Evolutionary conservation across 768 basidiomycete species (phyloP), one percentile per base, ranked within the genome.

Genomic region (Lactarius vividus): DNA sequence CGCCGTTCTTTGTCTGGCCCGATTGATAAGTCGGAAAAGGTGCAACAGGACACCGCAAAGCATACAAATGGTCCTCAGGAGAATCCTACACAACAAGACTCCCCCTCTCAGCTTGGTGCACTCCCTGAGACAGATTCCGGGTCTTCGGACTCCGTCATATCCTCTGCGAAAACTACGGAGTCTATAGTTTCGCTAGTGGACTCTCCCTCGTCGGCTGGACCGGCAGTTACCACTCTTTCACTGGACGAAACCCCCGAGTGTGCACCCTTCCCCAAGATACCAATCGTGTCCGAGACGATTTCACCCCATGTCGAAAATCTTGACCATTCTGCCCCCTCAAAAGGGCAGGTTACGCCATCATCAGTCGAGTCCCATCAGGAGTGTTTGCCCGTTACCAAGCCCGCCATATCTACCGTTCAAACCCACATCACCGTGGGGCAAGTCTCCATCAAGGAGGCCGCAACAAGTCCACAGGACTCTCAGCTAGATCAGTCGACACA

Each of bases 341-440:
- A 56, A 33, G 49, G 5, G 26, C 39, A 39, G 42, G 26, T 13
- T 23, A 54, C 61, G n/a, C 61, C 61, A n/a, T n/a, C 61, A 20
- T 11, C 26, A 15, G 29, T 62, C n/a, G 52, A 44, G 33, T 23
- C 42, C 10, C 39, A 44, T 33, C 65, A 62, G 39, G 65, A 66
- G 18, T 23, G 18, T 29, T 16, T 54, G 3, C 39, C 56, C 20
- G 11, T 28, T 42, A 56, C 53, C n/a, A 29, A 61, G 26, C 46
- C 49, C 40, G 3, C 49, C n/a, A 13, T 33, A 18, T 54, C 66
- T 29, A 35, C 37, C 4, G 61, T 66, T 33, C 56, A 62, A 28
- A 28, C 57, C 33, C 53, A 39, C 26, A 59, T 66, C 15, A 37
- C 61, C 23, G 31, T 58, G 3, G 65, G 63, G 26, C 57, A 59